These are phyloP conservation scores for Tricholoma sp. DNA, from an alignment of 768 basidiomycete species.

Conservation along the genomic window DNA sequence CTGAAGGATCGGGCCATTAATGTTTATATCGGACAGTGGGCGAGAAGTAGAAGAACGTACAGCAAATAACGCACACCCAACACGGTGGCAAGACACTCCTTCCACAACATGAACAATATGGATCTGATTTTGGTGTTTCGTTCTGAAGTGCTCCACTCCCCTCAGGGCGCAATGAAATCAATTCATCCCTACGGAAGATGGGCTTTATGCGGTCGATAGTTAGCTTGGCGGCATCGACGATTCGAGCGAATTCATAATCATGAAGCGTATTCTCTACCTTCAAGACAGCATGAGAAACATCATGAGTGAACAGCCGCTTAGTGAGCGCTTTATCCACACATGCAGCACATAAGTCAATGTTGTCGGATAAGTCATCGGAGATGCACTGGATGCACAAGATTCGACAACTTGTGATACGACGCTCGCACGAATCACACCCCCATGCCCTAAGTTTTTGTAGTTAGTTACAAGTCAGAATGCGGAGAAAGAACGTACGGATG, in stretches of 20 bases:
- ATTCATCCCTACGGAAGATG: conserved; percentile 21
- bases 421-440: conserved; percentile 29
- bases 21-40: background rate
- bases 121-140: background rate
- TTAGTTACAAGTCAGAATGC: background rate
- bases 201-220: conserved; percentile 22
- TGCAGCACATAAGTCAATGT: conserved; percentile 27
- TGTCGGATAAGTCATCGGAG: conserved; percentile 27
- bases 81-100: conserved; percentile 14
- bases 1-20: conserved; percentile 9
- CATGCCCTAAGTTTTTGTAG: conserved; percentile 15
- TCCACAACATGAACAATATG: conserved; percentile 13
- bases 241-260: conserved; percentile 24
- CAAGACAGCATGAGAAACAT: conserved; percentile 26
- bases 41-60: conserved; percentile 4
- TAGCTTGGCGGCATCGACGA: conserved; percentile 22
- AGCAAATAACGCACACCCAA: conserved; percentile 18
- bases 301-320: conserved; percentile 26
- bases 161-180: conserved; percentile 3
- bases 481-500: conserved; percentile 24
- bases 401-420: conserved; percentile 26
- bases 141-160: background rate
- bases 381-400: conserved; percentile 30
- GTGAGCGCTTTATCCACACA: conserved; percentile 25
- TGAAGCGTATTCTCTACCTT: conserved; percentile 28